These are phyloP conservation scores for Mantamonas sphyraenae DNA, from an alignment of 78 protist genomes.

Conservation along the genomic window DNA sequence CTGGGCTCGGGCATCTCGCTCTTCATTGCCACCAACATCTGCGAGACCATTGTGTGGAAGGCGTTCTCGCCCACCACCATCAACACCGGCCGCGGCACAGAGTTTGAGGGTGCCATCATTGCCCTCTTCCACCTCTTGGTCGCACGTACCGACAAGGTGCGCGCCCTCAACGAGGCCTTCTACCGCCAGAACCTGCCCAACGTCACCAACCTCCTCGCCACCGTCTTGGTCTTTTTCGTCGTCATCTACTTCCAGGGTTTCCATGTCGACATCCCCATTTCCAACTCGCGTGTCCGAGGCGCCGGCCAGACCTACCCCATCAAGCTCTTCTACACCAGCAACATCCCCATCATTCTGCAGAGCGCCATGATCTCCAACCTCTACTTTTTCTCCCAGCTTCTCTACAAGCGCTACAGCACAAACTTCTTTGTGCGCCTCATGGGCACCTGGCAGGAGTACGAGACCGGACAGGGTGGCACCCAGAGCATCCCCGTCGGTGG, in stretches of 20 bases:
- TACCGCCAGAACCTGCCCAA: constrained; percentile 98
- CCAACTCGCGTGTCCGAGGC: constrained; percentile 31
- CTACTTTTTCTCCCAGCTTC: constrained; percentile 94
- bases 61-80: constrained; percentile 96
- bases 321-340: constrained; percentile 99
- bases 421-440: constrained; percentile 81
- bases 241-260: constrained; percentile 99
- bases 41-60: constrained; percentile 99
- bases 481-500: constrained; percentile 85
- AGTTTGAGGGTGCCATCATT: constrained; percentile 99
- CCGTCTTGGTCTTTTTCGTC: constrained; percentile 92
- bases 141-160: constrained; percentile 76
- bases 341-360: constrained; percentile 99
- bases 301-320: constrained; percentile 90
- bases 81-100: constrained; percentile 95
- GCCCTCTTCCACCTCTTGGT: constrained; percentile 93
- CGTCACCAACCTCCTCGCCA: constrained; percentile 94
- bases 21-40: constrained; percentile 99
- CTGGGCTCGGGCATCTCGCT: constrained; percentile 98
- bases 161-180: constrained; percentile 97
- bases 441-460: constrained; percentile 86
- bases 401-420: constrained; percentile 81
- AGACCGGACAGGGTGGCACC: not conserved
- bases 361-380: constrained; percentile 92
- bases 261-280: constrained; percentile 83